Evolutionary conservation across 2,329 filamentous ascomycete species (phyloP).

Genomic region (Botryotinia convoluta): DNA sequence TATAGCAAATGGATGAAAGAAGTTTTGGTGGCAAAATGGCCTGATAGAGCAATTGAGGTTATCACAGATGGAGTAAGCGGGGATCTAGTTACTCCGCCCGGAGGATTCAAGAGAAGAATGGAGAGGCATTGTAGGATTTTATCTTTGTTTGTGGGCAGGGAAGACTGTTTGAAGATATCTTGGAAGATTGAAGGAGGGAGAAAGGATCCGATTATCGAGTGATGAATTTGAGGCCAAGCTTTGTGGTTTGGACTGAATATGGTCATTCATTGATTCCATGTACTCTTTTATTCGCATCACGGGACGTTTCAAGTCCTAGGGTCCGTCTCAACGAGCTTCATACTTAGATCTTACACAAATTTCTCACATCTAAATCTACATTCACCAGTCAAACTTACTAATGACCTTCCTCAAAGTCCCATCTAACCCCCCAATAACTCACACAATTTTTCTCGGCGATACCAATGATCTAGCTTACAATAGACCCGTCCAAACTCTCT

Average conservation of each 20-base stretch:
- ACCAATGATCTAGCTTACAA: slow-evolving; percentile 60
- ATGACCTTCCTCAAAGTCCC: slow-evolving; percentile 1
- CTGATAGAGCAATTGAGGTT: slow-evolving; percentile 27
- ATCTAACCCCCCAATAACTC: slow-evolving; percentile 36
- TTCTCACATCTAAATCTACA: slow-evolving; percentile 37
- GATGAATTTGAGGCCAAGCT: background rate
- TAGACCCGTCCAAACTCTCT: slow-evolving; percentile 43
- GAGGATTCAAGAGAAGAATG: slow-evolving; percentile 26
- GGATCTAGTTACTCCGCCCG: slow-evolving; percentile 24
- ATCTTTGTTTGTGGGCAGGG: background rate
- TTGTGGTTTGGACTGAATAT: background rate
- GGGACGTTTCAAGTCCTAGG: background rate
- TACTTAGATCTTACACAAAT: slow-evolving; percentile 36
- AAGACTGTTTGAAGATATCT: background rate
- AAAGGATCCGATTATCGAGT: background rate
- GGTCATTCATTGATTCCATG: background rate
- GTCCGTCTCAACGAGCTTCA: too few species aligned
- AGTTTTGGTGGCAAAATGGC: slow-evolving; percentile 47
- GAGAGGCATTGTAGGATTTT: slow-evolving; percentile 22
- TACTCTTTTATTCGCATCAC: background rate
- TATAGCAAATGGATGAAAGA: slow-evolving; percentile 52
- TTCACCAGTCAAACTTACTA: background rate
- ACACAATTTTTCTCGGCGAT: slow-evolving; percentile 61
- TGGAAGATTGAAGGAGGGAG: background rate
- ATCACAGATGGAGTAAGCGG: slow-evolving; percentile 30